Evolutionary conservation across 495 filamentous ascomycete genomes (phyloP), one percentile per base, ranked within the genome.

Genomic region (Sordaria brevicollis): DNA sequence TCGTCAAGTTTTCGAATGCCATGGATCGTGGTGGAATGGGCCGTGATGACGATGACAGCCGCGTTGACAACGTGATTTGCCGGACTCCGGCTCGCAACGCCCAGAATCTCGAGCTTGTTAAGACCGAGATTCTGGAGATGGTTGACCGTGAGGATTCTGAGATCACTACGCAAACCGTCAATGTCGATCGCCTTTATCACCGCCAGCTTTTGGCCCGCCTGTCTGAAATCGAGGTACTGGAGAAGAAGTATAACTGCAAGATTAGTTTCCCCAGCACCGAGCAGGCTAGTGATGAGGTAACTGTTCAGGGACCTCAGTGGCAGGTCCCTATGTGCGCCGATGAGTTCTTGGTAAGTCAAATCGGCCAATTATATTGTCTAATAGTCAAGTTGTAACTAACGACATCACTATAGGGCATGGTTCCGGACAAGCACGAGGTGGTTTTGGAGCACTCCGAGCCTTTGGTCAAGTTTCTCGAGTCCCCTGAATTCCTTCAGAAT

Each of bases 41-140:
- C 72, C 92, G 93, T 71, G 95, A 98, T 74, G 94, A 97, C 76
- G 96, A 98, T 78, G 95, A 98, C 77, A 92, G 95, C 81, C 96
- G 96, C 79, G 94, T 97, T 65, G 95, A 98, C 83, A 99, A 99
- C 79, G 95, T 99, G 72, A 96, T 99, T 74, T 98, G 96, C 79
- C 91, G 96, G 31, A 99, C 95, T 1, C 95, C 95, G 15, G 95
- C 95, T 71, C 91, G 95, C 69, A 99, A 99, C 81, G 95, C 95
- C 38, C 91, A 96, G 79, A 97, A 93, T 76, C 84, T 99, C 43
- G 95, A 99, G 79, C 84, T 97, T 31, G 95, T 99, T 69, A 99
- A 98, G 86, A 91, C 92, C 76, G 95, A 99, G 83, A 99, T 99
- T 74, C 92, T 99, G 85, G 94, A 97, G 75, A 98, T 97, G 95